phyloP scores from a whole-genome alignment of 495 filamentous ascomycete species.

The Penicillium tannophilum region DNA sequence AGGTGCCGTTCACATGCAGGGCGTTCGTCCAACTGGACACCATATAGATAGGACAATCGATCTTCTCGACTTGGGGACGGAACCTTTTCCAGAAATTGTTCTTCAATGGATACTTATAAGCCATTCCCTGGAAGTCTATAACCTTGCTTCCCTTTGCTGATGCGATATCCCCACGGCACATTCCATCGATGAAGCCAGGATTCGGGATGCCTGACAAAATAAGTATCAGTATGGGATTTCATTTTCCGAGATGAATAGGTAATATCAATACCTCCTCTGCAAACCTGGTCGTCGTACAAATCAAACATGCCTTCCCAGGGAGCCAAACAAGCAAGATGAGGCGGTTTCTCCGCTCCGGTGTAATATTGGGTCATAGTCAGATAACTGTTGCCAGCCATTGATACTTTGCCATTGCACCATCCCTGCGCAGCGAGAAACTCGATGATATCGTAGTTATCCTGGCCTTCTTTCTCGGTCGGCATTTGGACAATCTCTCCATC shows the following conservation, averaged over 20 bases:
- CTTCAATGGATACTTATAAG: neutral
- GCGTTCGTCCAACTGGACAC: neutral
- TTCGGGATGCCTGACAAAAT: neutral
- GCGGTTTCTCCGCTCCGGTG: constrained; percentile 31
- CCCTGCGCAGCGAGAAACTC: neutral
- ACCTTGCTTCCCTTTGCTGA: neutral
- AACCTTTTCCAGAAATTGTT: neutral
- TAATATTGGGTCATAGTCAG: constrained; percentile 32
- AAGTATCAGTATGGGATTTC: neutral
- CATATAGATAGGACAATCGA: neutral
- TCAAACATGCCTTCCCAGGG: constrained; percentile 40
- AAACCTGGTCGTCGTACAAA: constrained; percentile 26
- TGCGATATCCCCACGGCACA: neutral
- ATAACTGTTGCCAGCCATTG: constrained; percentile 6
- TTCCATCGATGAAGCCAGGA: neutral
- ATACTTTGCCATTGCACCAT: constrained; percentile 11
- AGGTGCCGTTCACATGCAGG: neutral
- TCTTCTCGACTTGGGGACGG: neutral
- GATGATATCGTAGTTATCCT: constrained; percentile 6
- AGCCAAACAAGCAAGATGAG: constrained; percentile 33
- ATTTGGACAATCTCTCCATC: neutral
- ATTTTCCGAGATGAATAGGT: neutral
- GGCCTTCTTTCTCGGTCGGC: neutral
- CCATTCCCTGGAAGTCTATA: neutral
- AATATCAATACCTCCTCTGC: neutral